Conservation (phyloP, 2,329 filamentous ascomycete genomes). For the Colletotrichum gigasporum region DNA sequence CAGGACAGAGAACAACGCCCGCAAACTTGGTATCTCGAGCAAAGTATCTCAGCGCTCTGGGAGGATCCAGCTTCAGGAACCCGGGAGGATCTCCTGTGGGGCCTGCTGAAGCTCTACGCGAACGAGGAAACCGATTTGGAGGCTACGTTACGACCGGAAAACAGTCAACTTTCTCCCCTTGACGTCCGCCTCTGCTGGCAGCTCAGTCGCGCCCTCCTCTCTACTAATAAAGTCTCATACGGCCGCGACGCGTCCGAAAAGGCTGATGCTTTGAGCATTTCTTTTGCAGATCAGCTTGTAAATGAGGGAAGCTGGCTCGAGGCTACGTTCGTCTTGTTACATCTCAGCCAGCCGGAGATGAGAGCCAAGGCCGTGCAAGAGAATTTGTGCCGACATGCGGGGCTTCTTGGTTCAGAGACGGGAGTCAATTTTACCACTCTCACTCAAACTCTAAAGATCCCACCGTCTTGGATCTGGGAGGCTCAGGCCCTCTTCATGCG, state of each 20-base stretch:
- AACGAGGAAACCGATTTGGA: conserved; percentile 68
- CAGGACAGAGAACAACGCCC: conserved; percentile 78
- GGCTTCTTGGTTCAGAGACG: conserved; percentile 68
- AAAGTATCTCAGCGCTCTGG: conserved; percentile 67
- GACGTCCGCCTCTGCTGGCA: conserved; percentile 87
- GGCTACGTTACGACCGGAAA: conserved; percentile 78
- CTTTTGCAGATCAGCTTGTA: conserved; percentile 72
- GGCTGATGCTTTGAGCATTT: conserved; percentile 72
- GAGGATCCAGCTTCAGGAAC: conserved; percentile 65
- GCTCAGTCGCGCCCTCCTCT: conserved; percentile 73
- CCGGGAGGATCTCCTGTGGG: conserved; percentile 85
- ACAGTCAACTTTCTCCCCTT: conserved; percentile 78
- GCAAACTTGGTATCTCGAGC: conserved; percentile 74
- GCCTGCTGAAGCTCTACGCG: conserved; percentile 83
- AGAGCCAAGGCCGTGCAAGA: conserved; percentile 76
- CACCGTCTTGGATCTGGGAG: conserved; percentile 83
- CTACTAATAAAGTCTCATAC: conserved; percentile 60
- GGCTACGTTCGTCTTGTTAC: conserved; percentile 80
- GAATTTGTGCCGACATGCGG: conserved; percentile 77
- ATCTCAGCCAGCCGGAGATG: conserved; percentile 71
- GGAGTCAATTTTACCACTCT: conserved; percentile 67
- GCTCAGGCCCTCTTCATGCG: conserved; percentile 87
- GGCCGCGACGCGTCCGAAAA: conserved; percentile 65
- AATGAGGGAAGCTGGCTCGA: conserved; percentile 73
- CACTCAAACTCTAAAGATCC: conserved; percentile 73